Percentiles rank a stretch among this genome's conserved stretches.
phyloP scores from a whole-genome alignment of 2,329 filamentous ascomycete genomes.

The Geosmithia flava region DNA sequence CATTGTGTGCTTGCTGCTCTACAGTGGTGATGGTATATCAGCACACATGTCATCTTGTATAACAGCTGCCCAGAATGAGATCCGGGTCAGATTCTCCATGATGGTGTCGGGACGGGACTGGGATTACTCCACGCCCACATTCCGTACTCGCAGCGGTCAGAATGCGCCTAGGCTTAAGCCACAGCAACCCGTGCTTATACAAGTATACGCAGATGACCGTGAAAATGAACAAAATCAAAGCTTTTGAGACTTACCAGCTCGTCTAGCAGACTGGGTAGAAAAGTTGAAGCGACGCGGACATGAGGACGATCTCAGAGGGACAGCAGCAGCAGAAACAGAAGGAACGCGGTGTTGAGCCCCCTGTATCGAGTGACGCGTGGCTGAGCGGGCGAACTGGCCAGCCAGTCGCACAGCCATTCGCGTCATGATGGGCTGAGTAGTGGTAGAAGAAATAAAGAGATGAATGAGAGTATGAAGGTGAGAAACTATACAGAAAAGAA shows the following conservation, averaged over 20 bases:
- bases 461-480: neutral
- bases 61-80: neutral
- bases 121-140: too few species aligned
- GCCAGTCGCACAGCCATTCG: neutral
- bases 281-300: neutral
- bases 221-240: neutral
- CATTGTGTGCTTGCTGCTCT: neutral
- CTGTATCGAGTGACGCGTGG: neutral
- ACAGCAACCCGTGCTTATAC: neutral
- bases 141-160: too few species aligned
- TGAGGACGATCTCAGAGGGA: neutral
- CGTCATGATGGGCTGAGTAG: neutral
- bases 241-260: neutral
- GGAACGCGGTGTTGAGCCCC: neutral
- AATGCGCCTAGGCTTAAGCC: too few species aligned
- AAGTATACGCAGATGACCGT: too few species aligned
- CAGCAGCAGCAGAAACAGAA: too few species aligned
- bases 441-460: too few species aligned
- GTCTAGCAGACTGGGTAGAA: neutral
- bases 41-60: neutral
- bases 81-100: neutral
- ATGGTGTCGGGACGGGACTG: too few species aligned
- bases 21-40: neutral
- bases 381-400: neutral
- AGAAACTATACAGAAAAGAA: neutral